Percentiles rank a stretch among this genome's conserved stretches.
These are phyloP conservation scores for Meyerozyma athensensis DNA, from an alignment of 1,139 yeast species.

Conservation along the genomic window DNA sequence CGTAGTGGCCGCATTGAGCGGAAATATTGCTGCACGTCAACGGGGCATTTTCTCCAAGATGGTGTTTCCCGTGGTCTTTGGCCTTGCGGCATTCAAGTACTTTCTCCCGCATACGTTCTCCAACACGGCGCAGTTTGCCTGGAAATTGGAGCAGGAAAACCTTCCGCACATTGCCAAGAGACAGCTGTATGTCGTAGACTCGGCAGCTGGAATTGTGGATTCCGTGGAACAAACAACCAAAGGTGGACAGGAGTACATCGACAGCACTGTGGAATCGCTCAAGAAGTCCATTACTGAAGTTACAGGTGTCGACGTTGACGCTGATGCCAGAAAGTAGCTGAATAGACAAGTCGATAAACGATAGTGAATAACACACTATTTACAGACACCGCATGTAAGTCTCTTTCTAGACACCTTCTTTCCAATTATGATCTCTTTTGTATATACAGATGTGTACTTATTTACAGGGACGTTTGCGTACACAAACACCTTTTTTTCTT, in stretches of 20 bases:
- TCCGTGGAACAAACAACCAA: slow-evolving; percentile 37
- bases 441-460: neutral
- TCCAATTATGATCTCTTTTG: neutral
- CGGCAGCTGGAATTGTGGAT: slow-evolving; percentile 43
- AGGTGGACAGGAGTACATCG: slow-evolving; percentile 35
- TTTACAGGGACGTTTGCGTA: no score
- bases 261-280: slow-evolving; percentile 36
- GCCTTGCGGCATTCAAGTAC: slow-evolving; percentile 64
- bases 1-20: slow-evolving; percentile 71
- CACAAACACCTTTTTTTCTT: neutral
- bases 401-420: neutral
- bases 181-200: slow-evolving; percentile 47
- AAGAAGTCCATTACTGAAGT: slow-evolving; percentile 49
- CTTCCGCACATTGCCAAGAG: slow-evolving; percentile 65
- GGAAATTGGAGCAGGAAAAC: slow-evolving; percentile 61
- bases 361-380: no score
- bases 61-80: slow-evolving; percentile 61
- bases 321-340: slow-evolving; percentile 32
- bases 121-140: slow-evolving; percentile 58
- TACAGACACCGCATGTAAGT: no score
- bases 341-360: no score
- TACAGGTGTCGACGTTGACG: slow-evolving; percentile 68
- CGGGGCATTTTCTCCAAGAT: slow-evolving; percentile 56
- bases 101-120: slow-evolving; percentile 74
- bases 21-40: slow-evolving; percentile 75